Evolutionary conservation across 305 asterid genomes (phyloP).

Genomic region (Fraxinus xanthoxyloides): DNA sequence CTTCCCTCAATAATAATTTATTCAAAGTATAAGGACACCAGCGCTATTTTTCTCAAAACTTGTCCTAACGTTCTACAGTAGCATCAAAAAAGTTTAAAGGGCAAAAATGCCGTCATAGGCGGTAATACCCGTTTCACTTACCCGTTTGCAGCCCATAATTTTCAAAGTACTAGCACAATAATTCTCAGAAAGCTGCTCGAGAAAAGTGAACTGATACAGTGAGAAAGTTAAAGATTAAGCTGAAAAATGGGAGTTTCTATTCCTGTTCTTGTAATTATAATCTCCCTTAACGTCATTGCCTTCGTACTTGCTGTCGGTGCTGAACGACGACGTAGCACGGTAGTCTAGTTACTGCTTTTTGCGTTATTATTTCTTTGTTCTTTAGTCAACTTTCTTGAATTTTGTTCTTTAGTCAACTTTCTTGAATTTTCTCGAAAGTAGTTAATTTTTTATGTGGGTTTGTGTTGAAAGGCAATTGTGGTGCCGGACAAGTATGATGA

Average conservation of each 20-base stretch:
- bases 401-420: background rate
- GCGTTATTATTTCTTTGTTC: background rate
- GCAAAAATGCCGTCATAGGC: slow-evolving; percentile 14
- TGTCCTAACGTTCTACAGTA: background rate
- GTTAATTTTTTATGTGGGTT: background rate
- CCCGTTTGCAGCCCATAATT: background rate
- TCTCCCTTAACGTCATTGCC: slow-evolving; percentile 79
- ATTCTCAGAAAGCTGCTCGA: background rate
- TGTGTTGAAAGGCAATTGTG: slow-evolving; percentile 55
- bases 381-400: background rate
- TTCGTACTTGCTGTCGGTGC: slow-evolving; percentile 95
- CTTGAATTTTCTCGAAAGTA: background rate
- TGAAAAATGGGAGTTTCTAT: slow-evolving; percentile 69
- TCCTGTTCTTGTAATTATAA: slow-evolving; percentile 54
- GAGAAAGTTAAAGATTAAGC: background rate
- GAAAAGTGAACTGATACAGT: background rate
- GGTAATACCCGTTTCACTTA: slow-evolving; percentile 23
- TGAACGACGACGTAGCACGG: slow-evolving; percentile 96
- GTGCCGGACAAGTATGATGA: slow-evolving; percentile 89
- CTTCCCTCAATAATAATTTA: background rate
- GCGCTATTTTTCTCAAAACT: background rate
- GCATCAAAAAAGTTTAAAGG: background rate
- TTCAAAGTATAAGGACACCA: background rate
- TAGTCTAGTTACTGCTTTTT: slow-evolving; percentile 24
- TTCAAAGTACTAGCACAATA: slow-evolving; percentile 10